These are phyloP conservation scores for Acanthamoeba healyi DNA, from an alignment of 208 protist genomes.

Conservation along the genomic window DNA sequence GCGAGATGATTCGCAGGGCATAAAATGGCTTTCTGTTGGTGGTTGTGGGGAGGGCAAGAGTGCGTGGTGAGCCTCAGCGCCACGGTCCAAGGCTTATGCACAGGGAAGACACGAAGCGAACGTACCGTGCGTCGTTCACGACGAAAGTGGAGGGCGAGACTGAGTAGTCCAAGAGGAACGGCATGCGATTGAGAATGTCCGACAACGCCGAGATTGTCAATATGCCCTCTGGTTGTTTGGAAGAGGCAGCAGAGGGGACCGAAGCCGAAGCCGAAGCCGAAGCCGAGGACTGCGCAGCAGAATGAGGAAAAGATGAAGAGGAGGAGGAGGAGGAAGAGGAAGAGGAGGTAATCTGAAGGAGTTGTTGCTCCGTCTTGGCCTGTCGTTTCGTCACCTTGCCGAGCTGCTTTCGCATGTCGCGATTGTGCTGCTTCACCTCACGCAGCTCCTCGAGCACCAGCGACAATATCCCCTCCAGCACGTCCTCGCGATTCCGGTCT, in stretches of 20 bases:
- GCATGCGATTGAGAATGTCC: slow-evolving; percentile 60
- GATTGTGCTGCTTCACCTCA: slow-evolving; percentile 46
- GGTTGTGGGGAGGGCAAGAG: neutral
- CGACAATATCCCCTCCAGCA: slow-evolving; percentile 48
- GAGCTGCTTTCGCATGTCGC: slow-evolving; percentile 49
- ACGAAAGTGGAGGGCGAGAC: slow-evolving; percentile 32
- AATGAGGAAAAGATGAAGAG: neutral
- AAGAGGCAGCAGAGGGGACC: neutral
- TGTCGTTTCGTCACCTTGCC: slow-evolving; percentile 34
- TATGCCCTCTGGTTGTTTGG: neutral
- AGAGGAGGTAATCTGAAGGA: neutral
- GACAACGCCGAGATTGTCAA: neutral
- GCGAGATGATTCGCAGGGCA: slow-evolving; percentile 16
- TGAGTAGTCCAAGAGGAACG: slow-evolving; percentile 37
- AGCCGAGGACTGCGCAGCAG: neutral
- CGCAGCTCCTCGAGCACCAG: slow-evolving; percentile 66
- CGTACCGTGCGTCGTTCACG: slow-evolving; percentile 41
- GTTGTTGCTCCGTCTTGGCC: slow-evolving; percentile 9
- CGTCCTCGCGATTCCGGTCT: neutral
- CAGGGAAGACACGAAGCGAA: neutral
- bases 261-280: neutral
- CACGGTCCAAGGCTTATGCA: neutral
- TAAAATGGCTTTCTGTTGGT: slow-evolving; percentile 41
- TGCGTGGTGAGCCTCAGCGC: neutral
- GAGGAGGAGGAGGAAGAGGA: neutral